Percentiles rank a stretch among this genome's conserved stretches.
Conservation (phyloP, 2,329 filamentous ascomycete genomes). For the Nannizziopsis barbatae region DNA sequence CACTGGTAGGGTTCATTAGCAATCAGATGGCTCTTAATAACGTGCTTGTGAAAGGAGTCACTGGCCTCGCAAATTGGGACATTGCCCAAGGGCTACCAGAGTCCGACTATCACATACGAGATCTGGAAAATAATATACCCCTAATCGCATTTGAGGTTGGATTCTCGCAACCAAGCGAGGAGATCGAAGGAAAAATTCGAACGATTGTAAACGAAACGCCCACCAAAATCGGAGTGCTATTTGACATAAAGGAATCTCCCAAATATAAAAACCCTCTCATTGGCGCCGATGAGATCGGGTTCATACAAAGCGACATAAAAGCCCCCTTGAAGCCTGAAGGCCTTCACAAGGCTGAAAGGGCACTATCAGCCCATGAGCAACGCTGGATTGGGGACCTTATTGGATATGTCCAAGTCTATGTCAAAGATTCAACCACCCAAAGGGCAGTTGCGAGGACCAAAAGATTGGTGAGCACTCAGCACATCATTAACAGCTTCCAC, state of each 20-base stretch:
- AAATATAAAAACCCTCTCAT: constrained; percentile 6
- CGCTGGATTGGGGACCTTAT: constrained; percentile 5
- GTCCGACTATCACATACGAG: background rate
- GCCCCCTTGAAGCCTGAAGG: background rate
- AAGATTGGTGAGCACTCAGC: constrained; percentile 4
- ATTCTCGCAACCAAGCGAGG: constrained; percentile 6
- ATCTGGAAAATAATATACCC: background rate
- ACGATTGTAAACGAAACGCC: background rate
- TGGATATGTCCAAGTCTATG: constrained; percentile 5
- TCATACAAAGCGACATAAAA: background rate
- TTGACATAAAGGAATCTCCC: constrained; percentile 4
- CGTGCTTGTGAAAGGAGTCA: too few relatives aligned
- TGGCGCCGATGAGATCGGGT: too few relatives aligned
- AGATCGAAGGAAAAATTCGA: background rate
- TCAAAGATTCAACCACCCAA: background rate
- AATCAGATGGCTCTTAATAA: too few relatives aligned
- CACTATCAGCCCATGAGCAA: background rate
- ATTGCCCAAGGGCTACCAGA: too few relatives aligned
- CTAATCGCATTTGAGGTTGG: constrained; percentile 3
- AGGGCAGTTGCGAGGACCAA: background rate
- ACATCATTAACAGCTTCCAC: too few relatives aligned
- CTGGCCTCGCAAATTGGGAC: too few relatives aligned
- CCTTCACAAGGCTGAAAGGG: background rate
- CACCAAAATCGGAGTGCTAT: background rate
- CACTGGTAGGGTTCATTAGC: too few relatives aligned